These are phyloP conservation scores for Sclerotinia minor DNA, from an alignment of 2,329 filamentous ascomycete species.

Conservation along the genomic window DNA sequence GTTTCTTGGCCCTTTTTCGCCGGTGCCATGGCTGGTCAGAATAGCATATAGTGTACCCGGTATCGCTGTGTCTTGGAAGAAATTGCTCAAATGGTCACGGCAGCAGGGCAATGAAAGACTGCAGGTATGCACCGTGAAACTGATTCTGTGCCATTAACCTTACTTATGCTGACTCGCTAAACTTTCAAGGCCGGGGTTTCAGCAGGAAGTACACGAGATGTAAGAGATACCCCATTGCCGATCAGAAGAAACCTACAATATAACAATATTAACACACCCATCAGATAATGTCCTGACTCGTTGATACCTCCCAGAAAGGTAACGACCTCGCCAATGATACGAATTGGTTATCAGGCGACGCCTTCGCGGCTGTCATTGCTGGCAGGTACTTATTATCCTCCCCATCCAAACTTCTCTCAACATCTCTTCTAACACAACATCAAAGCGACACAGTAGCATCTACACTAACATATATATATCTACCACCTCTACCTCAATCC, in stretches of 20 bases:
- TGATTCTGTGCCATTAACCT: background rate
- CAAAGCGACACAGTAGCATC: constrained; percentile 46
- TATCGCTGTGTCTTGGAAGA: background rate
- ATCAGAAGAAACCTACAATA: background rate
- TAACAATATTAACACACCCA: background rate
- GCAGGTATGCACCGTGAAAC: background rate
- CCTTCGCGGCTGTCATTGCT: background rate
- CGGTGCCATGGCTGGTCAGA: constrained; percentile 33
- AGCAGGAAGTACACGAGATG: background rate
- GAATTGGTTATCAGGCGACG: background rate
- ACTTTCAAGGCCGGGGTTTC: background rate
- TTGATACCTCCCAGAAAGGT: background rate
- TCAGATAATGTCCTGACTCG: background rate
- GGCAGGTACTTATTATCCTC: background rate
- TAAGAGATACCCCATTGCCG: background rate
- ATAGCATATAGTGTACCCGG: constrained; percentile 29
- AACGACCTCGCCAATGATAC: background rate
- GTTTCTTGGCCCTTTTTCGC: constrained; percentile 27
- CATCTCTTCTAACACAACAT: background rate
- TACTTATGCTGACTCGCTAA: background rate
- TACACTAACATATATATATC: constrained; percentile 45
- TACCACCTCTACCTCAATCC: constrained; percentile 34
- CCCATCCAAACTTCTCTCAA: background rate
- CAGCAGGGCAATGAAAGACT: background rate
- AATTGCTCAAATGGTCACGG: no score